phyloP scores from a whole-genome alignment of 2,329 filamentous ascomycete species.

The Monascus ruber region DNA sequence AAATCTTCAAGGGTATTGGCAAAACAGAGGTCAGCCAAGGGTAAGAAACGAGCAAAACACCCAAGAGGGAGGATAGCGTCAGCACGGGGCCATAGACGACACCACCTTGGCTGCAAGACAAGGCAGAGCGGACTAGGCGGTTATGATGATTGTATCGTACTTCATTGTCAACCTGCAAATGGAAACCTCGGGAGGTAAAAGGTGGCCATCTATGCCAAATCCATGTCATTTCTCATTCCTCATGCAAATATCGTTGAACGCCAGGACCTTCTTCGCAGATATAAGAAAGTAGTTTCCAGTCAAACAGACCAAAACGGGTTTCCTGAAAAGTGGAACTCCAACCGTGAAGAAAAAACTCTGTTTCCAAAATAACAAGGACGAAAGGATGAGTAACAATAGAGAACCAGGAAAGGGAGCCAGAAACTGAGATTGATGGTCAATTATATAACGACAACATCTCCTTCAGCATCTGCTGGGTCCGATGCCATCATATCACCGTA shows the following conservation, averaged over 20 bases:
- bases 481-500: slow-evolving; percentile 36
- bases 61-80: background rate
- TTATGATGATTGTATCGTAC: no score
- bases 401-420: slow-evolving; percentile 1
- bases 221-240: slow-evolving; percentile 21
- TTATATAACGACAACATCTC: slow-evolving; percentile 36
- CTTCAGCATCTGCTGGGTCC: slow-evolving; percentile 34
- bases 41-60: background rate
- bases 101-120: no score
- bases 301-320: slow-evolving; percentile 14
- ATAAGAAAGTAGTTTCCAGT: slow-evolving; percentile 10
- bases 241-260: slow-evolving; percentile 19
- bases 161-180: no score
- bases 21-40: background rate
- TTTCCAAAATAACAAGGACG: slow-evolving; percentile 10
- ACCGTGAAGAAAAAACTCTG: slow-evolving; percentile 7
- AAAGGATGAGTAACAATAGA: slow-evolving; percentile 5
- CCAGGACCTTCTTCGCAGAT: slow-evolving; percentile 9
- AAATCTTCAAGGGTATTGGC: no score
- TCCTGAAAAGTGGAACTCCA: slow-evolving; percentile 21
- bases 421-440: background rate
- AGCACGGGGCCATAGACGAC: no score
- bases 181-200: no score
- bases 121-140: no score
- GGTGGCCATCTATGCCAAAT: slow-evolving; percentile 6